Evolutionary conservation across 805 yeast genomes (phyloP).

Genomic region (Metschnikowia orientalis): DNA sequence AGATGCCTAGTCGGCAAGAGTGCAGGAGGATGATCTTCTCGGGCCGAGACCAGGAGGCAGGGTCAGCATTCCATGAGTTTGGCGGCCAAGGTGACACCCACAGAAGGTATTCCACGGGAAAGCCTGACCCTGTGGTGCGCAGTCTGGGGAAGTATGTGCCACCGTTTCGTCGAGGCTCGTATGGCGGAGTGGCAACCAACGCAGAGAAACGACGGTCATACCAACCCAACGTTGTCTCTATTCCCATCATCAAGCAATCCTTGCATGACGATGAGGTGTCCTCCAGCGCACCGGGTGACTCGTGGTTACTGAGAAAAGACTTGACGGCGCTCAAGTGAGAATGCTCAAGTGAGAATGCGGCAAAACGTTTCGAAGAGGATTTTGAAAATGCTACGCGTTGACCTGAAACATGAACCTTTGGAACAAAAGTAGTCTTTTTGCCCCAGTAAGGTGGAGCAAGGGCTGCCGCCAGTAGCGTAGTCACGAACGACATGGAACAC

Average conservation of each 20-base stretch:
- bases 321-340: constrained; percentile 9
- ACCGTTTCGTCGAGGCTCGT: constrained; percentile 61
- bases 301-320: constrained; percentile 15
- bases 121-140: constrained; percentile 1
- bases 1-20: neutral
- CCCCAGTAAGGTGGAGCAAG: no score
- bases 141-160: constrained; percentile 59
- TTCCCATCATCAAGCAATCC: constrained; percentile 12
- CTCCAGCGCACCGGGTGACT: constrained; percentile 16
- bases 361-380: no score
- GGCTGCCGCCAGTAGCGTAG: no score
- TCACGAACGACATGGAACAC: no score
- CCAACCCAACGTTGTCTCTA: constrained; percentile 9
- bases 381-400: no score
- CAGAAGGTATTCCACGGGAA: constrained; percentile 8
- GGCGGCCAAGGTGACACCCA: constrained; percentile 2
- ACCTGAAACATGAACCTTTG: no score
- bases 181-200: constrained; percentile 13
- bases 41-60: no score
- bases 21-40: constrained; percentile 1
- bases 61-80: no score
- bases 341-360: no score
- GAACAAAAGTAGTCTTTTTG: no score
- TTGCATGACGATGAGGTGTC: constrained; percentile 12
- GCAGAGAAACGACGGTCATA: constrained; percentile 15